phyloP scores from a whole-genome alignment of 1,139 yeast species.

The Kluyveromyces marxianus region DNA sequence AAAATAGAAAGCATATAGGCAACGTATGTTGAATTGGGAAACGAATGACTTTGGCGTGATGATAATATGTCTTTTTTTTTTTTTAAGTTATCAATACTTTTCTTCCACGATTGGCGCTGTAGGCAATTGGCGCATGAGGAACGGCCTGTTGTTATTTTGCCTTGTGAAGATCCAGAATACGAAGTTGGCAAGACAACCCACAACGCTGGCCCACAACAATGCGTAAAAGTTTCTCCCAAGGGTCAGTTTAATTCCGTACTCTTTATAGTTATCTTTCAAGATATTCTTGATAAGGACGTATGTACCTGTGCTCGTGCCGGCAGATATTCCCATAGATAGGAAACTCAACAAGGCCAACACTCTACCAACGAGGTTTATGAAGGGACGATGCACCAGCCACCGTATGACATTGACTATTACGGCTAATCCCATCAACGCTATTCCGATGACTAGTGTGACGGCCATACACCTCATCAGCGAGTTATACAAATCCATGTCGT shows the following conservation, averaged over 20 bases:
- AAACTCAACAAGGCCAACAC: constrained; percentile 19
- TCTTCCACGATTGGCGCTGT: constrained; percentile 8
- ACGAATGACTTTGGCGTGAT: no score
- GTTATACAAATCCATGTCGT: constrained; percentile 22
- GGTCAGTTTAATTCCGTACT: constrained; percentile 21
- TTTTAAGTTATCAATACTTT: constrained; percentile 13
- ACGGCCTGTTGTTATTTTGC: constrained; percentile 8
- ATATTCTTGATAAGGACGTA: constrained; percentile 20
- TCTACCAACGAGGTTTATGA: constrained; percentile 19
- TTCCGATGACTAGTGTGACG: constrained; percentile 24
- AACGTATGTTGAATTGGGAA: no score
- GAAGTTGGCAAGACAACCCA: constrained; percentile 19
- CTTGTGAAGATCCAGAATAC: constrained; percentile 22
- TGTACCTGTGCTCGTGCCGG: constrained; percentile 24
- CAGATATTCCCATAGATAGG: constrained; percentile 19
- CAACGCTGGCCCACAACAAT: constrained; percentile 25
- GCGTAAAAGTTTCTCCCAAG: constrained; percentile 22
- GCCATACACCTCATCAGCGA: constrained; percentile 23
- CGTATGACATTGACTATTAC: constrained; percentile 18
- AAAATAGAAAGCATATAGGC: neutral
- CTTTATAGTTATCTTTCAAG: constrained; percentile 15
- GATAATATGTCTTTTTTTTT: no score
- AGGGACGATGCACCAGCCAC: constrained; percentile 19
- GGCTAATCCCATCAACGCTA: constrained; percentile 17
- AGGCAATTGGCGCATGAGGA: constrained; percentile 11